Evolutionary conservation across 805 yeast genomes (phyloP).

Genomic region (Saccharomycopsis amapae): DNA sequence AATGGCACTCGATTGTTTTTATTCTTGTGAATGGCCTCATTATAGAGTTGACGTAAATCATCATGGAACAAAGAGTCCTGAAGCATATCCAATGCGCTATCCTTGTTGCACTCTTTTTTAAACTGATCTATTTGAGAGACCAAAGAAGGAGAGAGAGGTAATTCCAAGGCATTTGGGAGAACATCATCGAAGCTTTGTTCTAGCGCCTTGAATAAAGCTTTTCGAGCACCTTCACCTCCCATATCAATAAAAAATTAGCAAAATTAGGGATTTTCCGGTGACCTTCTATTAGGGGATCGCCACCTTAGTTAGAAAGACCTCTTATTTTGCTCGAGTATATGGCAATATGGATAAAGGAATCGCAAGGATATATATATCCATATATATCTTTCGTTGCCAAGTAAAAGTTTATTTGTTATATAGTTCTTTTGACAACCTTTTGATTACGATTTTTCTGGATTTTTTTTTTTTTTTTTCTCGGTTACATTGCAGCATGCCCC

Average conservation of each 20-base stretch:
- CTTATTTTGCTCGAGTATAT: no score
- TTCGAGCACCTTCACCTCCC: not conserved
- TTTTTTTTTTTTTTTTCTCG: no score
- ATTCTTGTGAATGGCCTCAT: conserved; percentile 3
- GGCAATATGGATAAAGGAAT: no score
- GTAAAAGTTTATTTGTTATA: no score
- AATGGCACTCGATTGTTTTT: conserved; percentile 11
- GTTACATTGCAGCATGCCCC: no score
- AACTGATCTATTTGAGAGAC: conserved; percentile 5
- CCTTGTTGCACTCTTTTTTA: conserved; percentile 5
- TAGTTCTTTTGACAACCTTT: no score
- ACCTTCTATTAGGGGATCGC: no score
- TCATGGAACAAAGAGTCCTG: conserved; percentile 6
- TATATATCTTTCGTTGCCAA: no score
- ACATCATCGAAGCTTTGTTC: conserved; percentile 11
- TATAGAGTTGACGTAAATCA: conserved; percentile 5
- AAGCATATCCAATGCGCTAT: conserved; percentile 3
- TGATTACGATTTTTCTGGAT: no score
- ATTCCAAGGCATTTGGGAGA: not conserved
- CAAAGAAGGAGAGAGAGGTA: conserved; percentile 10
- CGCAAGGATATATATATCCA: no score
- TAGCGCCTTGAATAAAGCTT: conserved; percentile 11
- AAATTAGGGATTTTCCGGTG: no score
- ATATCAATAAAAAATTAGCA: not conserved
- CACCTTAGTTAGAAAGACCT: no score